Evolutionary conservation across 331 rosid genomes (phyloP).

Genomic region (Spiraea crenata): DNA sequence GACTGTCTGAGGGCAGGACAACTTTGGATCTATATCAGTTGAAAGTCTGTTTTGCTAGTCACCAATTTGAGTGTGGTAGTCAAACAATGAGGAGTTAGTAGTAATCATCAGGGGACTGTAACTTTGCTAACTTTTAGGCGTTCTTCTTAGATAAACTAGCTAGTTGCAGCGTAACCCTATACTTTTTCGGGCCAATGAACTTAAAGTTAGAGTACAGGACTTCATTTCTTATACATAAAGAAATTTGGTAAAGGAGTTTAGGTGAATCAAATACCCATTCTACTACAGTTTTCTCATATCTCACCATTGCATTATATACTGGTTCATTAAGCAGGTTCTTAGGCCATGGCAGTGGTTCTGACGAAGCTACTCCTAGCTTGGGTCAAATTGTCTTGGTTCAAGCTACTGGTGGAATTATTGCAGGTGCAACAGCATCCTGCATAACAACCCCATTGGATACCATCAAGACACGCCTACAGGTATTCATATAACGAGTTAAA

Average conservation of each 20-base stretch:
- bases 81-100: background rate
- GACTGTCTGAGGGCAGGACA: background rate
- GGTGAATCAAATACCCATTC: constrained; percentile 7
- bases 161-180: constrained; percentile 4
- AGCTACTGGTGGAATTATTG: constrained; percentile 79
- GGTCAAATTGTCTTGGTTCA: constrained; percentile 64
- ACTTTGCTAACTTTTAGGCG: background rate
- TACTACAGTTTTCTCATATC: constrained; percentile 2
- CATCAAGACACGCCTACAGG: constrained; percentile 95
- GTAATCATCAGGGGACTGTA: background rate
- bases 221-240: background rate
- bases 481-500: constrained; percentile 29
- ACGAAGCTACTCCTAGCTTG: constrained; percentile 43
- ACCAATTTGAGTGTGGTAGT: background rate
- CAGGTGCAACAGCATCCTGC: constrained; percentile 89
- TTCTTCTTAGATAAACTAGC: background rate
- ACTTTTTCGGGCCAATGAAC: background rate
- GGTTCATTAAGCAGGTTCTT: constrained; percentile 44
- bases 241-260: background rate
- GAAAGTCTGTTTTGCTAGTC: background rate
- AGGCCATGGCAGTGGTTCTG: constrained; percentile 26
- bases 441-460: constrained; percentile 89
- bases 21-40: background rate
- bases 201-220: constrained; percentile 12
- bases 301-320: constrained; percentile 1